A percentile compares a stretch with the other conserved stretches of the same genome.
phyloP scores from a whole-genome alignment of 495 filamentous ascomycete species.

The Lepidopterella palustris region DNA sequence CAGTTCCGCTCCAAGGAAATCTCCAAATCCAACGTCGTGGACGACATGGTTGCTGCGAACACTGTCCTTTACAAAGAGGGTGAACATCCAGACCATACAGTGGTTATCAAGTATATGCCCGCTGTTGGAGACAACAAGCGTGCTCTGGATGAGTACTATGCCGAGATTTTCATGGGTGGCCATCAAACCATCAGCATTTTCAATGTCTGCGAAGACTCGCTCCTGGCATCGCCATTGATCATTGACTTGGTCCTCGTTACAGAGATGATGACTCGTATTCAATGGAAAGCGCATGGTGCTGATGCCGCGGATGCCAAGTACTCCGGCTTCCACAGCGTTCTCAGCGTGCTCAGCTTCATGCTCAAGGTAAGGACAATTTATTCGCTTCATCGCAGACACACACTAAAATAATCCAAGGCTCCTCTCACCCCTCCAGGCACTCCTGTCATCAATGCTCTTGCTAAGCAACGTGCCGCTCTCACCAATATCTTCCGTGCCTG shows the following conservation, averaged over 20 bases:
- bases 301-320: constrained; percentile 57
- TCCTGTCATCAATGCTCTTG: constrained; percentile 90
- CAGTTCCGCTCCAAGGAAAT: constrained; percentile 99
- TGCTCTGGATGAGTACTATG: constrained; percentile 97
- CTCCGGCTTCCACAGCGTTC: constrained; percentile 92
- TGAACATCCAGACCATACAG: constrained; percentile 44
- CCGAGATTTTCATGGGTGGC: constrained; percentile 97
- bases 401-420: constrained; percentile 43
- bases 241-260: constrained; percentile 88
- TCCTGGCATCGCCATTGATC: constrained; percentile 94
- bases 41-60: constrained; percentile 99
- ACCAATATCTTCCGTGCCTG: constrained; percentile 99
- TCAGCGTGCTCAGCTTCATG: constrained; percentile 98
- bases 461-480: constrained; percentile 90
- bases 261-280: constrained; percentile 97
- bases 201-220: constrained; percentile 98
- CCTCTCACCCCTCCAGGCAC: constrained; percentile 92
- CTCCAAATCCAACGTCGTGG: constrained; percentile 96
- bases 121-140: constrained; percentile 99
- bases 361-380: constrained; percentile 57
- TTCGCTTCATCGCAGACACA: neutral
- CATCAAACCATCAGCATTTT: constrained; percentile 98
- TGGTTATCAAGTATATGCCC: constrained; percentile 79
- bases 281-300: constrained; percentile 65
- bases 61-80: constrained; percentile 77